A percentile compares a stretch with the other conserved stretches of the same genome.
Evolutionary conservation across 2,329 filamentous ascomycete genomes (phyloP).

Genomic region (Diaporthe citrichinensis): DNA sequence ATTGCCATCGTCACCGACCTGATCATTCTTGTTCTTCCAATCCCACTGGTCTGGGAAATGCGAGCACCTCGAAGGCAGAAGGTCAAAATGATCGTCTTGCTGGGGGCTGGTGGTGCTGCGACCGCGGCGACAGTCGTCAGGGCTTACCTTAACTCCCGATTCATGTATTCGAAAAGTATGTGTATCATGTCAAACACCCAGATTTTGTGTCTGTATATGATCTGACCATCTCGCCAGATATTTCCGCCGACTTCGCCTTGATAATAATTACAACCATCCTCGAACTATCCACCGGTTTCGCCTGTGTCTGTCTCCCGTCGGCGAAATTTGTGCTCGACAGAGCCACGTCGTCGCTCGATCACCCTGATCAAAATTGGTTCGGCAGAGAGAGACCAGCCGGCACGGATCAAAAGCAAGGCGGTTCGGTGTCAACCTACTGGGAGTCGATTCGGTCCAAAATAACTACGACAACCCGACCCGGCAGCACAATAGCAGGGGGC

Average conservation of each 20-base stretch:
- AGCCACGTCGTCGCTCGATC: neutral
- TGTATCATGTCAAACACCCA: neutral
- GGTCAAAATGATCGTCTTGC: conserved; percentile 50
- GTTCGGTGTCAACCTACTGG: conserved; percentile 18
- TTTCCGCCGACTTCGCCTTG: conserved; percentile 10
- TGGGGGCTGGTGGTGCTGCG: conserved; percentile 50
- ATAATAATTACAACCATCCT: conserved; percentile 34
- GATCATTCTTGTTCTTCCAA: conserved; percentile 52
- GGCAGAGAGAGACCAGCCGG: neutral
- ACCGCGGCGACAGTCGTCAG: conserved; percentile 48
- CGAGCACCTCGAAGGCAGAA: conserved; percentile 49
- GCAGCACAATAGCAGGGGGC: neutral
- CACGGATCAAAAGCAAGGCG: neutral
- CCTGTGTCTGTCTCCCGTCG: conserved; percentile 48
- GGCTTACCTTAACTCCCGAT: conserved; percentile 46
- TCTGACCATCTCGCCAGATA: neutral
- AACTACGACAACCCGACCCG: conserved; percentile 10
- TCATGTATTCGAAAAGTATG: conserved; percentile 42
- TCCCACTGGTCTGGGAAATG: conserved; percentile 51
- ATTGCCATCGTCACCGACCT: conserved; percentile 53
- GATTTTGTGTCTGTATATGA: neutral
- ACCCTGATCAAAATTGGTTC: neutral
- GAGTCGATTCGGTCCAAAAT: conserved; percentile 13
- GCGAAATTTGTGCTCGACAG: conserved; percentile 40
- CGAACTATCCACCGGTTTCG: conserved; percentile 47